Evolutionary conservation across 345 rosid species (phyloP).

Genomic region (Mallotus nudiflorus): DNA sequence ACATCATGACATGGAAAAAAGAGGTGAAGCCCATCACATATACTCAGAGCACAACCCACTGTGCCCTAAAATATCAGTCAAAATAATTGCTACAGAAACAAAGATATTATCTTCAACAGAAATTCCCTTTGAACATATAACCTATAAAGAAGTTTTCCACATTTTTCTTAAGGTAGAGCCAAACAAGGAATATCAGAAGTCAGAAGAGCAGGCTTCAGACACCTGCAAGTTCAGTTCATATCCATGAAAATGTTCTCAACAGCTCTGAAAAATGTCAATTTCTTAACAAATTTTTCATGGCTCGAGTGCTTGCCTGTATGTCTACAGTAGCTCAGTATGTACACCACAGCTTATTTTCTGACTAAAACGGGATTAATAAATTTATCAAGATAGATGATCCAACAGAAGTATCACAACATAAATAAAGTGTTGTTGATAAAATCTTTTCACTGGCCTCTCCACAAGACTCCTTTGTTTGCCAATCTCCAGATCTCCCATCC

Average conservation of each 20-base stretch:
- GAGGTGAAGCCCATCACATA: constrained; percentile 1
- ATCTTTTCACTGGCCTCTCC: background rate
- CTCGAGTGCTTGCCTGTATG: no score
- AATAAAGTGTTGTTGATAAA: background rate
- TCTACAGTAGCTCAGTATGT: background rate
- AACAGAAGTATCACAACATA: background rate
- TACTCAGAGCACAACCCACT: background rate
- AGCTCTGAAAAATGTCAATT: background rate
- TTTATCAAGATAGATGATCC: constrained; percentile 5
- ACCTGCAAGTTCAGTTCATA: no score
- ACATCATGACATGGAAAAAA: background rate
- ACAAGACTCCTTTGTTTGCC: background rate
- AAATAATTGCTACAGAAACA: background rate
- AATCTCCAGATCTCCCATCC: background rate
- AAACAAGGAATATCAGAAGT: background rate
- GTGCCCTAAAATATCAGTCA: no score
- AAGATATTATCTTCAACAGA: background rate
- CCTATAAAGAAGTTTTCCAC: background rate
- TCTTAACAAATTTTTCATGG: background rate
- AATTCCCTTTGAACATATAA: background rate
- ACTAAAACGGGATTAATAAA: background rate
- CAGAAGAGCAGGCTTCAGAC: no score
- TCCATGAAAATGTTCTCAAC: no score
- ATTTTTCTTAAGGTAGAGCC: background rate
- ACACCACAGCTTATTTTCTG: background rate